These are phyloP conservation scores for Croton laevigatus DNA, from an alignment of 441 rosid species.

Conservation along the genomic window DNA sequence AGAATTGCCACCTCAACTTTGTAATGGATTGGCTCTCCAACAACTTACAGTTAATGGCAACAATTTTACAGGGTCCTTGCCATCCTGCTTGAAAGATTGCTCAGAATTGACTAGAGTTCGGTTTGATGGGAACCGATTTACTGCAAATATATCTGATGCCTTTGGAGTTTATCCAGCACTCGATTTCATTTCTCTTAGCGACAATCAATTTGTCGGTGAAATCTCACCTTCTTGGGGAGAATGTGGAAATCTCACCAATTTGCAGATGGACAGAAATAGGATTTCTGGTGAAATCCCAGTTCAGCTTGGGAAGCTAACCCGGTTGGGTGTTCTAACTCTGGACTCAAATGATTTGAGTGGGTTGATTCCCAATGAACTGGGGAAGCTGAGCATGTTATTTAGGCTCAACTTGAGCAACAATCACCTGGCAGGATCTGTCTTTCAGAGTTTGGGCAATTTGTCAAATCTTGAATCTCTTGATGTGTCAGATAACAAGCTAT, in stretches of 20 bases:
- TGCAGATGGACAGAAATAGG: slow-evolving; percentile 48
- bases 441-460: slow-evolving; percentile 35
- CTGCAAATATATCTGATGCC: slow-evolving; percentile 45
- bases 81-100: slow-evolving; percentile 58
- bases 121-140: slow-evolving; percentile 51
- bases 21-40: slow-evolving; percentile 45
- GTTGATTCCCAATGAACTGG: slow-evolving; percentile 44
- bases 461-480: slow-evolving; percentile 40
- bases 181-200: slow-evolving; percentile 34
- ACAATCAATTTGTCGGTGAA: slow-evolving; percentile 48
- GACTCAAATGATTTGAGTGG: slow-evolving; percentile 48
- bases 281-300: slow-evolving; percentile 51
- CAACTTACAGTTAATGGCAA: slow-evolving; percentile 42
- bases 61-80: slow-evolving; percentile 55
- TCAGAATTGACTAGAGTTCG: slow-evolving; percentile 41
- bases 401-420: slow-evolving; percentile 51
- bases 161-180: slow-evolving; percentile 53
- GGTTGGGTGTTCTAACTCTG: slow-evolving; percentile 38
- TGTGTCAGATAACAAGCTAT: slow-evolving; percentile 42
- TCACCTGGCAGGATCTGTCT: slow-evolving; percentile 43
- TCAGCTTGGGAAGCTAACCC: slow-evolving; percentile 44
- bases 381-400: slow-evolving; percentile 39
- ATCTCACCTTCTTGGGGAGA: slow-evolving; percentile 59
- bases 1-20: slow-evolving; percentile 54
- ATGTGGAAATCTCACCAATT: slow-evolving; percentile 48